Evolutionary conservation across 176 grass and related monocot genomes (phyloP), one percentile per base, ranked within the genome.

Genomic region (Eleusine coracana): DNA sequence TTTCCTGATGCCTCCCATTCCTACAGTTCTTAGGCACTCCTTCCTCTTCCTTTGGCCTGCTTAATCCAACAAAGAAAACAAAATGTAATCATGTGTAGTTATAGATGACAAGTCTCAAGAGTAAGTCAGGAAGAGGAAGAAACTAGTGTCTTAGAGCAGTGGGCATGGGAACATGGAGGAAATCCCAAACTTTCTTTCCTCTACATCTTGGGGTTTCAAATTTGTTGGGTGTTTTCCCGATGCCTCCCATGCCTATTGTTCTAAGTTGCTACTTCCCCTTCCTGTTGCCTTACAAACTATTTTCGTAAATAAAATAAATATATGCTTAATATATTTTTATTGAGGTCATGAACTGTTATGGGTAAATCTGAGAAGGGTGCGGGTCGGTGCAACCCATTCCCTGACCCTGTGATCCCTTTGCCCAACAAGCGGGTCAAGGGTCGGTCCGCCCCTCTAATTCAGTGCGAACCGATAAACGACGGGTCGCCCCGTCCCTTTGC

Each of bases 1-100:
- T 70, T 80, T 87, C 72, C 27, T 21, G 37, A 72, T 88, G 74
- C 80, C 59, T 83, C 67, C 66, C 80, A 78, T 82, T 87, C 79
- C 72, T 31, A 29, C 46, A 3, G 41, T 72, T 77, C 23, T 83
- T 78, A 36, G 18, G 56, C 72, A 29, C 15, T 76, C 54, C 71
- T 85, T 76, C 65, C 65, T 85, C 65, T 89, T 79, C 68, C 54
- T 63, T 78, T 46, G 46, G 15, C 46, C 14, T 27, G 7, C 1
- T 34, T 69, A 54, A 20, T 74, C 29, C 36, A 12, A 12, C 20
- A 16, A 18, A 52, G 40, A 20, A 79, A 40, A 40, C 6, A 41
- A 3, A 68, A 80, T 7, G 38, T 39, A 4, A 0, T 2, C 17
- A 50, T n/a, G 58, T 71, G 29, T 51, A 44, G 31, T 25, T 5